Base-by-base conservation (phyloP, 2,329 filamentous ascomycete species). In the Talaromyces piceae region DNA sequence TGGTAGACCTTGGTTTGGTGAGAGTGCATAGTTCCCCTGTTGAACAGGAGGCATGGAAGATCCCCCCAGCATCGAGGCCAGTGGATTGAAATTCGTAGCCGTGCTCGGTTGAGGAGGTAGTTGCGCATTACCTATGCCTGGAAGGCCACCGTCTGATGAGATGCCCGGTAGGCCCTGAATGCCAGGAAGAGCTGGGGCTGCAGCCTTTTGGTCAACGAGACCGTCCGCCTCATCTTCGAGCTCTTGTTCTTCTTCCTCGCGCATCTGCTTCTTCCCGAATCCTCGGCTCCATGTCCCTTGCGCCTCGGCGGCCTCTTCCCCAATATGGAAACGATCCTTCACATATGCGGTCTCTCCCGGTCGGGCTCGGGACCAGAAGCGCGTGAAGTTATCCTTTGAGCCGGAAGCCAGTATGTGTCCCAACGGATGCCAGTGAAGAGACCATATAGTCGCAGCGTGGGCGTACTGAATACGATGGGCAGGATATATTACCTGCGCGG, bases 371-470 rank as follows among this genome's bases (percentile, higher is more conserved):
- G 91, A 90, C 93, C 93, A 98, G 74, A 98, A 98, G 45, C 93
- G 84, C 2, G 93, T 97, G 55, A 95, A 91, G 37, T 93, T 86
- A 67, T 98, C 93, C 67, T 98, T 97, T 9, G 91, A 95, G 11
- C 93, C 93, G 2, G 91, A 95, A 0, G 91, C 91, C 6, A 98
- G 80, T 56, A 98, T 91, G 64, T 98, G 93, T 25, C 93, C 93
- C 0, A 97, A 78, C 0, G 93, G 93, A 66, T 98, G 93, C 91
- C 93, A 98, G 73, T 96, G 91, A 46, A 98, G 79, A 16, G 91
- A 95, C 93, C 93, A 98, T 57, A 98, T 93, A 16, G 90, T 89
- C 66, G 91, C 94, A 59, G 95, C 88, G 67, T 98, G 93, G 0
- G 93, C 93, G 63, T 85, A 91, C 6, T 87, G 82, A 27, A 96